Base-by-base conservation (phyloP, 192 early-diverging fungal species). In the Coemansia sp. region DNA sequence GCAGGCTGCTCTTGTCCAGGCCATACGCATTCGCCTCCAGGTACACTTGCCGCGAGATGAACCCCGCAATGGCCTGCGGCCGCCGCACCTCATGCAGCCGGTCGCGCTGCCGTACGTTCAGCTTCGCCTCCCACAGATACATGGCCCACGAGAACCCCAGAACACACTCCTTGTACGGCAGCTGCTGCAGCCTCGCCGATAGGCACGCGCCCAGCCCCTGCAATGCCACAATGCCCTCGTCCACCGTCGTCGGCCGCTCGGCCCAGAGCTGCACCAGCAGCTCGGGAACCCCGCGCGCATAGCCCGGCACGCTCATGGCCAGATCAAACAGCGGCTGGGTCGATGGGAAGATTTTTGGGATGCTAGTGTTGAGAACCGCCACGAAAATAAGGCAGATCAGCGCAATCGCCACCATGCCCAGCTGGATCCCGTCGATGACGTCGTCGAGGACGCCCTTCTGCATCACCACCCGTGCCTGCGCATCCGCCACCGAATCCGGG, bases 21-120 rank as follows among this genome's bases (percentile, higher is more conserved):
- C 87, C 85, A 47, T 97, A 97, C 9, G 78, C 82, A 44, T 87
- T 86, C 11, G 90, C 83, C 64, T 94, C 88, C 26, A 60, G 45
- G 45, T 92, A 95, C 19, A 88, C 80, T 41, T 95, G 82, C 11
- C 82, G 74, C 32, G 80, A 75, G 12, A 93, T 75, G 52, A 88
- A 79, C 37, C 80, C 67, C 16, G 59, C 42, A n/a, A 98, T 72
- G 11, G 79, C 69, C 34, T 71, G 75, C n/a, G 92, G 94, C 11
- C 80, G 77, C 7, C 76, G 56, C 25, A 78, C 75, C 54, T 86
- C 79, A 45, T 80, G 61, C 21, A 90, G 79, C 20, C 80, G 79
- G 7, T 68, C 56, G 55, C 90, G 85, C 64, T 96, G 90, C 29
- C 91, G 84, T 37, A 80, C 69, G 47, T 85, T 80, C 32, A 97